phyloP scores from a whole-genome alignment of 2,329 filamentous ascomycete species.

The Fusarium tricinctum region DNA sequence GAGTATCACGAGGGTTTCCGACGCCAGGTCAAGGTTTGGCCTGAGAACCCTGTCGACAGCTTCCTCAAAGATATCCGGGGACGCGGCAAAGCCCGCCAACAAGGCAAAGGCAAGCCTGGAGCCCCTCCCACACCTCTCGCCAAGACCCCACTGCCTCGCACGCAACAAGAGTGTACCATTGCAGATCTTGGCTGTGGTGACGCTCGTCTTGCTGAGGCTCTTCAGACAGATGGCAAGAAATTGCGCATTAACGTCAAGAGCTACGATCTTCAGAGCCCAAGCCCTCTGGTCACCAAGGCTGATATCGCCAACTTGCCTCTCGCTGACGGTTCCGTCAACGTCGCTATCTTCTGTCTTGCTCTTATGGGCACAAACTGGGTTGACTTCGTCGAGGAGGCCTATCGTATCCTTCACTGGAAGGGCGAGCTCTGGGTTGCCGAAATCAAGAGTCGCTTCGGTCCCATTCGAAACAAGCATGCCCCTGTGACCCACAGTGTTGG shows the following conservation, averaged over 20 bases:
- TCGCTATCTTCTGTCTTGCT: slow-evolving; percentile 94
- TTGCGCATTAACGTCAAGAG: slow-evolving; percentile 82
- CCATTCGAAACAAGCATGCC: slow-evolving; percentile 55
- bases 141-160: slow-evolving; percentile 75
- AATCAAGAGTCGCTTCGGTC: slow-evolving; percentile 89
- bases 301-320: slow-evolving; percentile 90
- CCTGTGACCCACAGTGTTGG: slow-evolving; percentile 79
- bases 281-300: slow-evolving; percentile 83
- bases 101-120: slow-evolving; percentile 51
- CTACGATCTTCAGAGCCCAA: slow-evolving; percentile 87
- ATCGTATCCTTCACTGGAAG: slow-evolving; percentile 89
- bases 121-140: slow-evolving; percentile 47
- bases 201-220: slow-evolving; percentile 79
- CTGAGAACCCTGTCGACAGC: slow-evolving; percentile 92
- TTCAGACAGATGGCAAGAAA: slow-evolving; percentile 74
- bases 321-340: slow-evolving; percentile 79
- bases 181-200: slow-evolving; percentile 96
- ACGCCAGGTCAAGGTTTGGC: slow-evolving; percentile 95
- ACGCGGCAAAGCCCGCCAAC: slow-evolving; percentile 70
- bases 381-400: slow-evolving; percentile 95
- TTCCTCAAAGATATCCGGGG: slow-evolving; percentile 80
- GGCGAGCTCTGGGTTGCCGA: slow-evolving; percentile 98
- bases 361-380: slow-evolving; percentile 99
- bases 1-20: slow-evolving; percentile 98
- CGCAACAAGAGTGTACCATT: slow-evolving; percentile 79